Base-by-base conservation (phyloP, 257 asterid genomes). In the Phtheirospermum japonicum region DNA sequence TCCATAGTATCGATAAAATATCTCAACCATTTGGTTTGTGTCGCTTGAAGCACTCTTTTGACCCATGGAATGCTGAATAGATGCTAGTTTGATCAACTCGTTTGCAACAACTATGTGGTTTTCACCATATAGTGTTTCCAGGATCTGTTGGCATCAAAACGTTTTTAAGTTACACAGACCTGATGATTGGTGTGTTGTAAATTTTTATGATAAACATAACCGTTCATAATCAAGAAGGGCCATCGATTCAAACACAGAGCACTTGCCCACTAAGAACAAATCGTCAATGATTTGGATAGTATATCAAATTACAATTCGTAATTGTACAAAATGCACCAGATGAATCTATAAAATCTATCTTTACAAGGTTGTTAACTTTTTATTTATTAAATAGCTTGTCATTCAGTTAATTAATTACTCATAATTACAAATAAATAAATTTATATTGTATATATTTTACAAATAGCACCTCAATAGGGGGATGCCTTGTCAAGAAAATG, bases 41-140 rank as follows among this genome's bases (percentile, higher is more conserved):
- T 54, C 66, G 43, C 65, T 79, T 0, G 73, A 63, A 65, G 82
- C 75, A 54, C 67, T 57, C 57, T 61, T 14, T 18, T 61, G 67
- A n/a, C 85, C 80, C 61, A 72, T 45, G n/a, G 79, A 79, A 19
- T 70, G 66, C 83, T 75, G 93, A 64, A 91, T 73, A 33, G 99
- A 86, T 43, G 79, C 77, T 45, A 89, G 79, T 76, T 92, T 92
- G 12, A 86, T 71, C 83, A 92, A 63, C 75, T 92, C 99, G 20
- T 89, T 82, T 51, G 87, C 99, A 46, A 89, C 79, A 63, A 58
- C 95, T 13, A 92, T 80, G 83, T 92, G 99, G 74, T 76, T 70
- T 61, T 80, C 73, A 65, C 76, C 86, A 66, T 86, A 89, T 16
- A 92, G 85, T 61, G 65, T 80, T 70, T 83, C 91, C 75, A 92